phyloP scores from a whole-genome alignment of 495 filamentous ascomycete genomes.

The Penicillium argentinense region DNA sequence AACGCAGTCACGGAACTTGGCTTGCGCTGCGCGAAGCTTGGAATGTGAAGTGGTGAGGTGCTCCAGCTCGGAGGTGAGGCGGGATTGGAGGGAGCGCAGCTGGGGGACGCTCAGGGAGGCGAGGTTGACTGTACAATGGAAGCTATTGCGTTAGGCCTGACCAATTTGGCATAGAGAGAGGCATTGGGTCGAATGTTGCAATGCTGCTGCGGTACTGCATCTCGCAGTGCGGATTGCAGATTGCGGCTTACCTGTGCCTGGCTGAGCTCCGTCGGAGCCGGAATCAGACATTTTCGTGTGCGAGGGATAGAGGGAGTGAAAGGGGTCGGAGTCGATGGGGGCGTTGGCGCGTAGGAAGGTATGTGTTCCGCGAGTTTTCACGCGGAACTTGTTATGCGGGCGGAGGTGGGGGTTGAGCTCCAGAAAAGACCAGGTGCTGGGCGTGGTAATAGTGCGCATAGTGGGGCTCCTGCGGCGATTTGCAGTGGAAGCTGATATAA shows the following conservation, averaged over 20 bases:
- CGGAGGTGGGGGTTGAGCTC: conserved; percentile 23
- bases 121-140: conserved; percentile 65
- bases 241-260: conserved; percentile 28
- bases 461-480: neutral
- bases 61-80: conserved; percentile 91
- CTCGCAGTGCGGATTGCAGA: neutral
- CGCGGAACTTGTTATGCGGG: conserved; percentile 17
- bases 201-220: too few relatives aligned
- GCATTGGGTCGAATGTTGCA: too few relatives aligned
- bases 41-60: conserved; percentile 87
- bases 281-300: conserved; percentile 17
- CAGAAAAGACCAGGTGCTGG: conserved; percentile 12
- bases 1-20: conserved; percentile 89
- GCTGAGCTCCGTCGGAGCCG: conserved; percentile 31
- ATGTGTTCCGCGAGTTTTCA: neutral
- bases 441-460: conserved; percentile 15
- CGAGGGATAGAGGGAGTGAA: conserved; percentile 27
- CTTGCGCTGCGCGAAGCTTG: conserved; percentile 84
- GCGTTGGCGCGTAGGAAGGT: too few relatives aligned
- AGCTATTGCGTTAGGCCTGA: neutral
- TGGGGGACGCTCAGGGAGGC: conserved; percentile 55
- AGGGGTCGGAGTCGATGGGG: neutral
- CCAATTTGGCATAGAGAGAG: too few relatives aligned
- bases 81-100: conserved; percentile 77
- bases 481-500: neutral